Evolutionary conservation across 169 alveolate genomes (phyloP), one percentile per base, ranked within the genome.

Genomic region (Theileria luwenshuni): DNA sequence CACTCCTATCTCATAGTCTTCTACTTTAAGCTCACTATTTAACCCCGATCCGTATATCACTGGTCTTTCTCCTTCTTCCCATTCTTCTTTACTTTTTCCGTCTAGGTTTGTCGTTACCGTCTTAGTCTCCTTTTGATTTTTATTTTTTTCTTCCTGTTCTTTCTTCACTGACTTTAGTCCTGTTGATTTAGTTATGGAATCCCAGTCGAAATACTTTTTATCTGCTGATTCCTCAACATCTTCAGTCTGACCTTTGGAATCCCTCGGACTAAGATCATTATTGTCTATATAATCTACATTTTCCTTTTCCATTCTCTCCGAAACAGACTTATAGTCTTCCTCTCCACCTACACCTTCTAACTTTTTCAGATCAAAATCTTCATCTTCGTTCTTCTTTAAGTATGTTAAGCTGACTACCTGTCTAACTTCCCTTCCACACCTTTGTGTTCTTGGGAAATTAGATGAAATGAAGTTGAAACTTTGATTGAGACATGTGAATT

Each of bases 1-100:
- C 10, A 85, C 92, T 17, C 71, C 75, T n/a, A 63, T 64, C 19
- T 76, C 77, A 38, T 65, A 81, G 5, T 81, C 89, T 48, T 81
- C 81, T 8, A 81, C 47, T 12, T 41, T 35, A n/a, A 73, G 42
- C 45, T 61, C 63, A 51, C 51, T 60, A 51, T 79, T 77, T 2
- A 75, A 56, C 30, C 87, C 87, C 8, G 54, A 69, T 7, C 87
- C 87, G 1, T 74, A 13, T 25, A 71, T 27, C 27, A 45, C 38
- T 13, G 87, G 87, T 21, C 83, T 27, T 41, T 61, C 70, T 8
- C 87, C 87, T 23, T 43, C 52, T 59, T 79, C 87, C 28, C 70
- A 23, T n/a, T 71, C 83, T 51, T 47, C 32, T 23, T 45, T 30
- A 8, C 71, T 64, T 17, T 73, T 60, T 7, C 79, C 72, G 59